Percentiles rank a stretch among this genome's conserved stretches.
Conservation (phyloP, 108 stramenopile species). For the Parmales sp. region DNA sequence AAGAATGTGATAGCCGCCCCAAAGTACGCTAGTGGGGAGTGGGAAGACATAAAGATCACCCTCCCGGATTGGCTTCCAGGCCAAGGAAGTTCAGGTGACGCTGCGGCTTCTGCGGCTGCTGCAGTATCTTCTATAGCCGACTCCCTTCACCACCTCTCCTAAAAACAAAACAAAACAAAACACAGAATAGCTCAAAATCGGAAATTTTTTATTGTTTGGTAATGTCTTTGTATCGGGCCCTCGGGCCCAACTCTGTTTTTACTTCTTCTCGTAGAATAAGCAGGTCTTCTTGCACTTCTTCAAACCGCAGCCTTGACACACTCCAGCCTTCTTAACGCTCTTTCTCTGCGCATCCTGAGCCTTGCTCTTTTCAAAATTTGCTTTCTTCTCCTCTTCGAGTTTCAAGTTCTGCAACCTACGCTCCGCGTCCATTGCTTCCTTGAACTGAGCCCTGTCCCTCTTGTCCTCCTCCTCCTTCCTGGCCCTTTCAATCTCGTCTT, state of each 20-base stretch:
- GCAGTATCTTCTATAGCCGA: too few species aligned
- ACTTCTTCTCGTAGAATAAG: slow-evolving; percentile 41
- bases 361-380: slow-evolving; percentile 35
- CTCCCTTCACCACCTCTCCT: too few species aligned
- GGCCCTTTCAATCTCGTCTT: slow-evolving; percentile 14
- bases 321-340: slow-evolving; percentile 62
- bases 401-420: slow-evolving; percentile 52
- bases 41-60: not conserved
- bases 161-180: too few species aligned
- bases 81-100: too few species aligned
- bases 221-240: too few species aligned
- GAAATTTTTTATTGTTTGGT: too few species aligned
- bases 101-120: too few species aligned
- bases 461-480: slow-evolving; percentile 50
- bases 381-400: slow-evolving; percentile 47
- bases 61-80: slow-evolving; percentile 7
- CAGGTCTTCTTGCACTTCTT: slow-evolving; percentile 81
- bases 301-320: slow-evolving; percentile 74
- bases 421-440: slow-evolving; percentile 85
- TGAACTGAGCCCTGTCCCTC: slow-evolving; percentile 64
- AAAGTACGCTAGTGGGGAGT: slow-evolving; percentile 12
- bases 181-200: too few species aligned
- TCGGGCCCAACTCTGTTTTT: too few species aligned
- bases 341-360: slow-evolving; percentile 52
- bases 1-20: slow-evolving; percentile 12